A percentile compares a stretch with the other conserved stretches of the same genome.
Conservation (phyloP, 345 rosid genomes). For the Citrus trifoliata region DNA sequence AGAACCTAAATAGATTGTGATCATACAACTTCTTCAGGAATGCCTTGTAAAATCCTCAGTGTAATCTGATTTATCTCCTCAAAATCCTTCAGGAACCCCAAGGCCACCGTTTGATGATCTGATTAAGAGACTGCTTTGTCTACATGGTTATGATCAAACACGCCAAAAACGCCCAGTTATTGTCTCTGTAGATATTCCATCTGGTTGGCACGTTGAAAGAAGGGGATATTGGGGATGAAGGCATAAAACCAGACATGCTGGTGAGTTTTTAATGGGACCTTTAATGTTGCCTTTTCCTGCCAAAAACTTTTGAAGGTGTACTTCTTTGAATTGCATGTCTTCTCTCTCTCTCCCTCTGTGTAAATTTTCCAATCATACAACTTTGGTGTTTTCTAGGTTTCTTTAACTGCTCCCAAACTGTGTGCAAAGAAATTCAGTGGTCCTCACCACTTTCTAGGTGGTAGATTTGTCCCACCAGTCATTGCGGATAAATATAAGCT, state of each 20-base stretch:
- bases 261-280: slow-evolving; percentile 37
- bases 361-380: slow-evolving; percentile 6
- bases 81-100: slow-evolving; percentile 59
- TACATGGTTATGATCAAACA: slow-evolving; percentile 34
- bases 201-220: slow-evolving; percentile 99
- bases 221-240: slow-evolving; percentile 65
- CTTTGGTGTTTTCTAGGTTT: slow-evolving; percentile 54
- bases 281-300: slow-evolving; percentile 8
- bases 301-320: neutral
- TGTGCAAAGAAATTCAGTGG: slow-evolving; percentile 80
- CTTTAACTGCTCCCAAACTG: slow-evolving; percentile 94
- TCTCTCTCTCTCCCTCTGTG: too few species aligned
- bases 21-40: neutral
- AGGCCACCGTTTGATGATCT: slow-evolving; percentile 91
- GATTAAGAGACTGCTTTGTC: slow-evolving; percentile 47
- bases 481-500: slow-evolving; percentile 72
- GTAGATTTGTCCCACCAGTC: slow-evolving; percentile 85
- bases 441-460: slow-evolving; percentile 91
- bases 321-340: neutral
- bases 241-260: slow-evolving; percentile 94
- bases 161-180: slow-evolving; percentile 41
- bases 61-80: slow-evolving; percentile 4
- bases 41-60: neutral
- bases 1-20: neutral
- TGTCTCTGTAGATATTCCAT: slow-evolving; percentile 90